Evolutionary conservation across 331 rosid species (phyloP).

Genomic region (Quercus tomentella): DNA sequence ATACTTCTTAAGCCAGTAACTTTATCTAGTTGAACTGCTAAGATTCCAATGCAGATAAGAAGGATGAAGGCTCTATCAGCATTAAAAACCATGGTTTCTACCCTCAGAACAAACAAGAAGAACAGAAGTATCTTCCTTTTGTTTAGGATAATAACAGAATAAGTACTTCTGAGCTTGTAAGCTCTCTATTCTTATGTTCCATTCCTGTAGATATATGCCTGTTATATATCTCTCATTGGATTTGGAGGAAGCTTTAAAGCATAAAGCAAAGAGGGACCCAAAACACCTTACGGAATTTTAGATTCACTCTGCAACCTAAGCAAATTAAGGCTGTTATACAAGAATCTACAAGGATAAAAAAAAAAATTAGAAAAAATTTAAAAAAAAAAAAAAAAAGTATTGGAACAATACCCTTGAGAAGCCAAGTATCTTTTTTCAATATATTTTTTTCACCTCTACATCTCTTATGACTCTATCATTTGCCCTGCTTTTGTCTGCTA

Average conservation of each 20-base stretch:
- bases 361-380: too few species aligned
- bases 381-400: conserved; percentile 70
- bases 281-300: conserved; percentile 46
- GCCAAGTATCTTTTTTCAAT: conserved; percentile 71
- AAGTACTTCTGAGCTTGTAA: conserved; percentile 21
- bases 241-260: conserved; percentile 58
- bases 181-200: conserved; percentile 40
- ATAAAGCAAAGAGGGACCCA: conserved; percentile 60
- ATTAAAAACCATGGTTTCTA: conserved; percentile 54
- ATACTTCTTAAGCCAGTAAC: conserved; percentile 43
- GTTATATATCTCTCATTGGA: conserved; percentile 48
- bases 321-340: conserved; percentile 79
- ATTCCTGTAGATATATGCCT: conserved; percentile 59
- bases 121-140: conserved; percentile 25
- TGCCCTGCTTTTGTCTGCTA: conserved; percentile 43
- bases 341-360: conserved; percentile 85
- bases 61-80: conserved; percentile 40
- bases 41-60: conserved; percentile 53
- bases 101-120: conserved; percentile 35
- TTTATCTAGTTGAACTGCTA: conserved; percentile 44
- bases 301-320: conserved; percentile 77
- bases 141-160: conserved; percentile 29
- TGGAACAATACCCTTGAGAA: conserved; percentile 80
- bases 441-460: conserved; percentile 30
- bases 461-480: conserved; percentile 35